Conservation (phyloP, 331 rosid genomes). For the Spiraea crenata region DNA sequence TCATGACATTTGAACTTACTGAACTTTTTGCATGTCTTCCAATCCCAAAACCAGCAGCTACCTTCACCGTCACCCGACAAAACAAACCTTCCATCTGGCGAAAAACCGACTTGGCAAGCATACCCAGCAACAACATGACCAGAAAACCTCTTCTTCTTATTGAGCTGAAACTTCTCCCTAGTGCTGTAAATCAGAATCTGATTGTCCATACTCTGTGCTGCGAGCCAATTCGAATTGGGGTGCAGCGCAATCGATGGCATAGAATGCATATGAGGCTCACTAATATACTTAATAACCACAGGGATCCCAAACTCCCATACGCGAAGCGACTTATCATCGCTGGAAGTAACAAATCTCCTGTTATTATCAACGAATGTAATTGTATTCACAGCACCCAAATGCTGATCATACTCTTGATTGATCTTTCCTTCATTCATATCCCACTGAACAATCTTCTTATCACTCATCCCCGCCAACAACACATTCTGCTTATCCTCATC, state of each 20-base stretch:
- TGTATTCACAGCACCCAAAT: slow-evolving; percentile 96
- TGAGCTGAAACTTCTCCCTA: slow-evolving; percentile 96
- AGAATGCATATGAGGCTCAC: slow-evolving; percentile 99
- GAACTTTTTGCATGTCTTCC: slow-evolving; percentile 98
- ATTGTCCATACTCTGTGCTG: slow-evolving; percentile 98
- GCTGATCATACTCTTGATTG: slow-evolving; percentile 99
- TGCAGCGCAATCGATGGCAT: slow-evolving; percentile 95
- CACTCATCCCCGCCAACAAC: slow-evolving; percentile 97
- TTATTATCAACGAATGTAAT: slow-evolving; percentile 97
- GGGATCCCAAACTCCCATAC: slow-evolving; percentile 99
- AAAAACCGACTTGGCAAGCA: slow-evolving; percentile 95
- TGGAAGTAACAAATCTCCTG: slow-evolving; percentile 92
- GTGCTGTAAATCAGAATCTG: slow-evolving; percentile 95
- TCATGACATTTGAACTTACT: slow-evolving; percentile 93
- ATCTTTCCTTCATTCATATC: slow-evolving; percentile 91
- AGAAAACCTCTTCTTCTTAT: slow-evolving; percentile 95
- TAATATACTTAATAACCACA: slow-evolving; percentile 91
- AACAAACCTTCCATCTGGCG: slow-evolving; percentile 96
- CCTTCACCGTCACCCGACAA: slow-evolving; percentile 99
- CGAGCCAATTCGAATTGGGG: slow-evolving; percentile 92
- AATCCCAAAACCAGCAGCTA: slow-evolving; percentile 99
- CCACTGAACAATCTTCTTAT: slow-evolving; percentile 99
- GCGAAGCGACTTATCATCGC: slow-evolving; percentile 93
- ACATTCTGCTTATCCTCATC: slow-evolving; percentile 94
- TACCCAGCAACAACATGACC: slow-evolving; percentile 96